Conservation (phyloP, 176 grass and related monocot species). For the Oryza officinalis region DNA sequence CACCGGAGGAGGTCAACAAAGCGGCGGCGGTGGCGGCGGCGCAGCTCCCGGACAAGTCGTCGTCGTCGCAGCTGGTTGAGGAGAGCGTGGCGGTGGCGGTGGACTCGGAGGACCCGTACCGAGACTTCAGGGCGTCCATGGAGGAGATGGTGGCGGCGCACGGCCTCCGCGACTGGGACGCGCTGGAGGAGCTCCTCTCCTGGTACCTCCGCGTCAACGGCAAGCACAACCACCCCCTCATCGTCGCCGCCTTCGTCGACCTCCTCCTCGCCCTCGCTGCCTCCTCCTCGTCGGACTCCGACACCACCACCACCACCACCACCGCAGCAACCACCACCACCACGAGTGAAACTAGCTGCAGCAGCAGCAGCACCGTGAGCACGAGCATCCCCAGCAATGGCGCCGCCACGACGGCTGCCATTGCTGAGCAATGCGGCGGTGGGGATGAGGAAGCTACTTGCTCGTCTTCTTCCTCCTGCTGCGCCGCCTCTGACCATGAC, state of each 20-base stretch:
- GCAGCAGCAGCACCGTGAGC: neutral
- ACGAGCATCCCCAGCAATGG: slow-evolving; percentile 7
- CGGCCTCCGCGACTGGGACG: slow-evolving; percentile 57
- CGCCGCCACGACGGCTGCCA: neutral
- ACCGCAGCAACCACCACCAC: neutral
- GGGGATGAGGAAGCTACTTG: neutral
- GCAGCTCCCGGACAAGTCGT: neutral
- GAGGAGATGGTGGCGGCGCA: slow-evolving; percentile 92
- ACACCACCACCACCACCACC: neutral
- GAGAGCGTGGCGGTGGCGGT: slow-evolving; percentile 66
- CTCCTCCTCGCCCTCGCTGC: slow-evolving; percentile 47
- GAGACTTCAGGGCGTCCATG: slow-evolving; percentile 88
- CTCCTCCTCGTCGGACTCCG: neutral
- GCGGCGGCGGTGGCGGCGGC: neutral
- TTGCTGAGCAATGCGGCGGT: neutral
- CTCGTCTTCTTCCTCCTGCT: slow-evolving; percentile 28
- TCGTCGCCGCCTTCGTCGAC: slow-evolving; percentile 78
- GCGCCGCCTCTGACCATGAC: neutral
- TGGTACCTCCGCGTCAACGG: slow-evolving; percentile 82
- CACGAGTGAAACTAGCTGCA: neutral
- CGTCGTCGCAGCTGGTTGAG: slow-evolving; percentile 27
- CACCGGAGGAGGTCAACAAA: neutral
- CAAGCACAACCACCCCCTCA: slow-evolving; percentile 60
- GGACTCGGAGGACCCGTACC: slow-evolving; percentile 71
- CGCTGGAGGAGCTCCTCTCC: slow-evolving; percentile 71